Evolutionary conservation across 2,329 filamentous ascomycete genomes (phyloP).

Genomic region (Aaosphaeria arxii): DNA sequence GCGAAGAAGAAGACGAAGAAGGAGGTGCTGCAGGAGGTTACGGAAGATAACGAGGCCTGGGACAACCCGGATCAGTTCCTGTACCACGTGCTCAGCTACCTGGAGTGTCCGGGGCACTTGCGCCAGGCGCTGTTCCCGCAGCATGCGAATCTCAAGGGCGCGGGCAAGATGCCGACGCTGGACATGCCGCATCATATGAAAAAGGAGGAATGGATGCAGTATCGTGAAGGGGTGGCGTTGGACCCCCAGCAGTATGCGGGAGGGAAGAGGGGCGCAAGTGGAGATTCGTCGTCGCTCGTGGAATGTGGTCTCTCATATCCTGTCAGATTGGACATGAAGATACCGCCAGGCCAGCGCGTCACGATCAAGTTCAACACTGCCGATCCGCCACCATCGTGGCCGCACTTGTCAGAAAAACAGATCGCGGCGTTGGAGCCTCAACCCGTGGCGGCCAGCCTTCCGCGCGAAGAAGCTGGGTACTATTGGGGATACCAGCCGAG

Average conservation of each 20-base stretch:
- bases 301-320: slow-evolving; percentile 45
- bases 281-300: slow-evolving; percentile 45
- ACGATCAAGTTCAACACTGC: slow-evolving; percentile 64
- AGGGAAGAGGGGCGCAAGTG: slow-evolving; percentile 16
- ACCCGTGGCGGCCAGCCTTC: slow-evolving; percentile 65
- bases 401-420: slow-evolving; percentile 16
- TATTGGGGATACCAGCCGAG: slow-evolving; percentile 83
- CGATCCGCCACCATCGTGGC: slow-evolving; percentile 34
- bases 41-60: slow-evolving; percentile 51
- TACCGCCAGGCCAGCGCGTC: slow-evolving; percentile 69
- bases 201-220: slow-evolving; percentile 72
- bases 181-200: slow-evolving; percentile 85
- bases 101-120: slow-evolving; percentile 81
- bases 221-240: slow-evolving; percentile 72
- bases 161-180: slow-evolving; percentile 70
- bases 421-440: slow-evolving; percentile 44
- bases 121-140: slow-evolving; percentile 72
- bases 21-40: slow-evolving; percentile 37
- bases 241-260: slow-evolving; percentile 9
- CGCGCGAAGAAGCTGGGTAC: slow-evolving; percentile 73
- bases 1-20: slow-evolving; percentile 39
- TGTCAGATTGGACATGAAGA: slow-evolving; percentile 55
- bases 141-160: slow-evolving; percentile 72
- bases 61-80: slow-evolving; percentile 78
- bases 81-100: slow-evolving; percentile 72